A percentile compares a stretch with the other conserved stretches of the same genome.
phyloP scores from a whole-genome alignment of 805 yeast genomes.

The Sugiyamaella mastotermitis region DNA sequence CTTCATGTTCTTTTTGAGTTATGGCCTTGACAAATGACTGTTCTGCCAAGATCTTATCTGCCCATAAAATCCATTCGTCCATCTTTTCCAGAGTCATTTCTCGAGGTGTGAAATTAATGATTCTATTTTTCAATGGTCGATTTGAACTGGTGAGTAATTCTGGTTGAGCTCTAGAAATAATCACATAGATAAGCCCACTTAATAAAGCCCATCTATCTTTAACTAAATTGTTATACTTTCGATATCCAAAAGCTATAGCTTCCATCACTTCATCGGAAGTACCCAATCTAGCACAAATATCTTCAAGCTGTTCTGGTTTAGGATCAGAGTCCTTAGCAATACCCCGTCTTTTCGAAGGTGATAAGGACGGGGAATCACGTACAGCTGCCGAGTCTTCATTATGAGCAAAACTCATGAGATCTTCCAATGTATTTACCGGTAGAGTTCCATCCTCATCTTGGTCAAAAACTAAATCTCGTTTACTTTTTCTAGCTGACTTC shows the following conservation, averaged over 20 bases:
- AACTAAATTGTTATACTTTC: conserved; percentile 26
- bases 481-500: conserved; percentile 1
- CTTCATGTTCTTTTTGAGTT: no score
- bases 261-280: conserved; percentile 15
- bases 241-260: conserved; percentile 25
- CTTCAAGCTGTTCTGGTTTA: conserved; percentile 12
- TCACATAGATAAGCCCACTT: conserved; percentile 27
- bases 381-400: neutral
- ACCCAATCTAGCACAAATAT: conserved; percentile 16
- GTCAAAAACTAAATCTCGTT: neutral
- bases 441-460: conserved; percentile 2
- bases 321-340: conserved; percentile 21
- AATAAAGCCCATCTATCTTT: conserved; percentile 32
- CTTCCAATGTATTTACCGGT: conserved; percentile 1
- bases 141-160: conserved; percentile 10
- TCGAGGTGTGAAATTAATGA: neutral
- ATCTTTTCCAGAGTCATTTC: conserved; percentile 14
- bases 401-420: conserved; percentile 2
- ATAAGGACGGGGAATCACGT: conserved; percentile 6
- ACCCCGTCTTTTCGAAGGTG: conserved; percentile 16
- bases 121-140: neutral
- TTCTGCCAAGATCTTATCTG: conserved; percentile 28
- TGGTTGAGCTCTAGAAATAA: conserved; percentile 28
- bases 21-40: no score
- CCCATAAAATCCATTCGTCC: conserved; percentile 31